phyloP scores from a whole-genome alignment of 1,284 basidiomycete species.

The Apiotrichum veenhuisii region DNA sequence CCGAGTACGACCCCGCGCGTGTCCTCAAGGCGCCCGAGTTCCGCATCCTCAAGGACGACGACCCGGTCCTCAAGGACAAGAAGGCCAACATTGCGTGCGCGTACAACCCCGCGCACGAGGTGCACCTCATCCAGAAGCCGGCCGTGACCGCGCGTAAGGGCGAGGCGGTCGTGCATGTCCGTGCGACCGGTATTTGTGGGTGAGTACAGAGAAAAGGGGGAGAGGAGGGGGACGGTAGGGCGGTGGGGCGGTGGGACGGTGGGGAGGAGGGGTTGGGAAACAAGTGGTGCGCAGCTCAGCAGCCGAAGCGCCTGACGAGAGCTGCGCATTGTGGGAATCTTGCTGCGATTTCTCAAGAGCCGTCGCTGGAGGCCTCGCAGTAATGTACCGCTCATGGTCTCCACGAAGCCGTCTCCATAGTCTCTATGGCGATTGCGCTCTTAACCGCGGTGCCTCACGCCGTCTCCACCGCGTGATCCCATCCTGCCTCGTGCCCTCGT shows the following conservation, averaged over 20 bases:
- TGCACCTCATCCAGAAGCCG: constrained; percentile 50
- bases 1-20: constrained; percentile 38
- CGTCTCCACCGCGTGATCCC: too few species aligned
- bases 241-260: neutral
- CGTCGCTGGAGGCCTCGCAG: too few species aligned
- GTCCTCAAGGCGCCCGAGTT: constrained; percentile 45
- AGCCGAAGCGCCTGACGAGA: too few species aligned
- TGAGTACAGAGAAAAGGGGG: constrained; percentile 23
- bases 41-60: constrained; percentile 29
- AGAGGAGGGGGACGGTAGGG: neutral
- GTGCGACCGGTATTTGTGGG: constrained; percentile 53
- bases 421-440: too few species aligned
- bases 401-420: too few species aligned
- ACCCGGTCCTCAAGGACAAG: constrained; percentile 22
- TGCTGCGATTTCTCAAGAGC: too few species aligned
- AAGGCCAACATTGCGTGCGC: constrained; percentile 46
- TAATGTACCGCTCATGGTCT: too few species aligned
- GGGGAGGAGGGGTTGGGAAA: neutral
- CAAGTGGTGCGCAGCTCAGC: too few species aligned
- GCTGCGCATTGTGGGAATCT: too few species aligned
- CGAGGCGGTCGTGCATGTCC: constrained; percentile 50
- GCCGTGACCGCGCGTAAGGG: constrained; percentile 41
- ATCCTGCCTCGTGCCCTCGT: too few species aligned
- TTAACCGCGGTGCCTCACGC: too few species aligned
- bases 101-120: constrained; percentile 49